phyloP scores from a whole-genome alignment of 2,329 filamentous ascomycete species.

The Hypoxylon rubiginosum region DNA sequence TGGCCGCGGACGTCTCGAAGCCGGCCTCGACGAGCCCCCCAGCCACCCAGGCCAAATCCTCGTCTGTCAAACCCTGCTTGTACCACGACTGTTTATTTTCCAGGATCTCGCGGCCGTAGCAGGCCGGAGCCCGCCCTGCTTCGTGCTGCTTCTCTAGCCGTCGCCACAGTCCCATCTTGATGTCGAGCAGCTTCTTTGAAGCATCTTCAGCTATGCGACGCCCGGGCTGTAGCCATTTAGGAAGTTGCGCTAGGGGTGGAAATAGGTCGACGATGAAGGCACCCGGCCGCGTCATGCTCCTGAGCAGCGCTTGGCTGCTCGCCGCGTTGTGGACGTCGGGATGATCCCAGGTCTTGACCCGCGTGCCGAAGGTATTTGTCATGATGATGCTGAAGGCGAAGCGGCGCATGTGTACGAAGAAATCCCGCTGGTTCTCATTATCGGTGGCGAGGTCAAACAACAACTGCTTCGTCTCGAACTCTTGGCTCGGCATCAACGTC shows the following conservation, averaged over 20 bases:
- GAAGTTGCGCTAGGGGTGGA: slow-evolving; percentile 43
- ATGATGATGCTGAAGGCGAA: slow-evolving; percentile 50
- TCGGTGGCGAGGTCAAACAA: slow-evolving; percentile 56
- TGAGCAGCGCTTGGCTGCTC: no score
- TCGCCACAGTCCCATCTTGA: slow-evolving; percentile 46
- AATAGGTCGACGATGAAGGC: slow-evolving; percentile 44
- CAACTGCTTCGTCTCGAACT: slow-evolving; percentile 61
- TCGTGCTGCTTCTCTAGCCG: slow-evolving; percentile 40
- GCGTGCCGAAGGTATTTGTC: slow-evolving; percentile 47
- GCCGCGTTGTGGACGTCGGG: slow-evolving; percentile 35
- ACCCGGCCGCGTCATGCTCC: no score
- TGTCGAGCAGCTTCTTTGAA: slow-evolving; percentile 36
- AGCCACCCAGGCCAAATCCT: slow-evolving; percentile 46
- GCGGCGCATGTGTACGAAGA: slow-evolving; percentile 50
- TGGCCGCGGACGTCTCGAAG: slow-evolving; percentile 55
- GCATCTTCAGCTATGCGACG: slow-evolving; percentile 31
- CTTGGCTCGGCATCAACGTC: slow-evolving; percentile 59
- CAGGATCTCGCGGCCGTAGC: slow-evolving; percentile 43
- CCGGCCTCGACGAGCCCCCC: slow-evolving; percentile 55
- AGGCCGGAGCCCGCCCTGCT: slow-evolving; percentile 39
- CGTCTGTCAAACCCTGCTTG: slow-evolving; percentile 44
- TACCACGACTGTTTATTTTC: slow-evolving; percentile 43
- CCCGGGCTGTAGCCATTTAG: slow-evolving; percentile 45
- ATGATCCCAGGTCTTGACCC: slow-evolving; percentile 46
- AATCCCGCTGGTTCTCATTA: slow-evolving; percentile 49